Conservation (phyloP, 371 early-diverging fungal species). For the Apophysomyces ossiformis region DNA sequence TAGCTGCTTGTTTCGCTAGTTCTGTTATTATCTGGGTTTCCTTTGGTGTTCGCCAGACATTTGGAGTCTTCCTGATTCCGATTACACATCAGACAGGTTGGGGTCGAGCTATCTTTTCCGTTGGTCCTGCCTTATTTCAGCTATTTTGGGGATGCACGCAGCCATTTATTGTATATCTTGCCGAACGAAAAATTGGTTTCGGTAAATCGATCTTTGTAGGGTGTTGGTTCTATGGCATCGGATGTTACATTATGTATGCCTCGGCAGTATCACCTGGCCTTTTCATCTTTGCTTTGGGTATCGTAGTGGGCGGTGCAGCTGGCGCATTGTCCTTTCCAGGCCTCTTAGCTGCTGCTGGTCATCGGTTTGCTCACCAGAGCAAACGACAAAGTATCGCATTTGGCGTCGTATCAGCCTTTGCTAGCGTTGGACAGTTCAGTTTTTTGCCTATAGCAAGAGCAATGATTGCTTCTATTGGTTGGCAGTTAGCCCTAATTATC, state of each 20-base stretch:
- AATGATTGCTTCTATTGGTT: conserved; percentile 30
- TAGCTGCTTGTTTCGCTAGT: conserved; percentile 25
- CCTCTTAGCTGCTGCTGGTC: conserved; percentile 33
- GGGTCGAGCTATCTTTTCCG: conserved; percentile 35
- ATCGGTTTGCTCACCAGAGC: conserved; percentile 31
- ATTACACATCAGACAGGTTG: conserved; percentile 34
- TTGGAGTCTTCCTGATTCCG: conserved; percentile 39
- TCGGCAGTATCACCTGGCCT: conserved; percentile 25
- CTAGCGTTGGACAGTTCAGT: conserved; percentile 41
- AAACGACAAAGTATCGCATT: conserved; percentile 36
- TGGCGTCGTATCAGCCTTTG: conserved; percentile 41
- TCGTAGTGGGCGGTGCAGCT: conserved; percentile 33
- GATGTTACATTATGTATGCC: conserved; percentile 35
- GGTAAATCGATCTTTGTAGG: conserved; percentile 31
- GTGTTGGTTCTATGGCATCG: conserved; percentile 30
- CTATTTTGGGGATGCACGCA: conserved; percentile 37
- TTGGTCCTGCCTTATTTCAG: conserved; percentile 37
- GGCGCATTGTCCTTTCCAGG: conserved; percentile 40
- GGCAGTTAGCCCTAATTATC: conserved; percentile 29
- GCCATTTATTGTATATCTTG: conserved; percentile 35
- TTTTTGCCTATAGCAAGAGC: conserved; percentile 39
- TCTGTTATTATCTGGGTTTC: conserved; percentile 31
- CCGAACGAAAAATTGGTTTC: conserved; percentile 36
- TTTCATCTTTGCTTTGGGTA: conserved; percentile 38
- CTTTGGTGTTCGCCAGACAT: conserved; percentile 38